Evolutionary conservation across 495 filamentous ascomycete genomes (phyloP).

Genomic region (Bryoglossum gracile): DNA sequence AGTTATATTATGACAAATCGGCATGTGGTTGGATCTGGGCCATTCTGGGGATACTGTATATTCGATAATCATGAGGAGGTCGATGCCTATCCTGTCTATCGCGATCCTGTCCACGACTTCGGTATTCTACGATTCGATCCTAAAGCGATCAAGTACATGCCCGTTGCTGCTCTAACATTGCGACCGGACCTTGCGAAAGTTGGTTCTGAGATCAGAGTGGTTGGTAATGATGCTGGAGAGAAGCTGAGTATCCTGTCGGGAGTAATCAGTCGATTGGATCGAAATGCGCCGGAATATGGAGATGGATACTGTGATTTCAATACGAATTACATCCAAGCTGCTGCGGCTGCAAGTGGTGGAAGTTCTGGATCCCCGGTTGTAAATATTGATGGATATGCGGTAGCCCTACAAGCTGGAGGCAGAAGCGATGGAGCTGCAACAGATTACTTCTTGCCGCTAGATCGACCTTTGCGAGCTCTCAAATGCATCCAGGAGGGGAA

Average conservation of each 20-base stretch:
- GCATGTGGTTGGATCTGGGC: conserved; percentile 93
- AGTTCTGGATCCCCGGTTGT: conserved; percentile 97
- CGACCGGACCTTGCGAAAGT: conserved; percentile 86
- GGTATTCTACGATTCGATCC: conserved; percentile 95
- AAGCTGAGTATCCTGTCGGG: conserved; percentile 98
- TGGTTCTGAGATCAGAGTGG: conserved; percentile 88
- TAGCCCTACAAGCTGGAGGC: conserved; percentile 92
- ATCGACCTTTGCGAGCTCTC: conserved; percentile 79
- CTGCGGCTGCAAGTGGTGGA: conserved; percentile 90
- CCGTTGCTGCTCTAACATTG: conserved; percentile 67
- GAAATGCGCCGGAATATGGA: conserved; percentile 96
- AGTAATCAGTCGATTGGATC: conserved; percentile 90
- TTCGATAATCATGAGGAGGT: conserved; percentile 99
- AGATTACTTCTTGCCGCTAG: conserved; percentile 94
- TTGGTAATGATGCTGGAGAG: conserved; percentile 97
- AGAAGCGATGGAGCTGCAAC: conserved; percentile 91
- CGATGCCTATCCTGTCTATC: conserved; percentile 95
- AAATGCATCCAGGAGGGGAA: conserved; percentile 71
- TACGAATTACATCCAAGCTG: conserved; percentile 98
- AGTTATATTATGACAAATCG: conserved; percentile 75
- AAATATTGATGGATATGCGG: conserved; percentile 85
- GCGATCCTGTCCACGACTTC: conserved; percentile 97
- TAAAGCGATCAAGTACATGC: conserved; percentile 93
- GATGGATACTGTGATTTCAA: conserved; percentile 99
- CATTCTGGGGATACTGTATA: conserved; percentile 95